A percentile compares a stretch with the other conserved stretches of the same genome.
Conservation (phyloP, 257 asterid genomes). For the Nicotiana otophora region DNA sequence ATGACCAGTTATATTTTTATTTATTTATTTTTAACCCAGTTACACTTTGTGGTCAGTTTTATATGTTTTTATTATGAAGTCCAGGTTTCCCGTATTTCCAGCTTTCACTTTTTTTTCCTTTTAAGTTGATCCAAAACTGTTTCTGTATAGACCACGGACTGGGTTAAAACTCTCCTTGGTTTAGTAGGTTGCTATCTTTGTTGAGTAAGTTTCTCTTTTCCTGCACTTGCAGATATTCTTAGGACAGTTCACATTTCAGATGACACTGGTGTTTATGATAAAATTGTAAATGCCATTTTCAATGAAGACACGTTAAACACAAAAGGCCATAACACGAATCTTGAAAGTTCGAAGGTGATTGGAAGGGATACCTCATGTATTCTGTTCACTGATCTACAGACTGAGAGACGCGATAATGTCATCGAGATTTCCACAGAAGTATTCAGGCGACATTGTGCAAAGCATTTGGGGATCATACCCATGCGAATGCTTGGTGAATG, state of each 20-base stretch:
- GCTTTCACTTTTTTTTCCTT: not conserved
- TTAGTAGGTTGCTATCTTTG: slow-evolving; percentile 13
- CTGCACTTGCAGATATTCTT: slow-evolving; percentile 54
- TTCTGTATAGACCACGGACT: not conserved
- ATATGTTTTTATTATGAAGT: not conserved
- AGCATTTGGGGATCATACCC: slow-evolving; percentile 76
- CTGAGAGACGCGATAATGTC: slow-evolving; percentile 58
- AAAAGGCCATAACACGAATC: slow-evolving; percentile 45
- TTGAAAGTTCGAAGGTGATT: slow-evolving; percentile 47
- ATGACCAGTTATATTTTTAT: not conserved
- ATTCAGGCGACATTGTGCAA: slow-evolving; percentile 78
- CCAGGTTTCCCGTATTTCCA: not conserved
- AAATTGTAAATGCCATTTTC: slow-evolving; percentile 72
- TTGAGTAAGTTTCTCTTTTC: slow-evolving; percentile 14
- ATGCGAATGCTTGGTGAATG: slow-evolving; percentile 65
- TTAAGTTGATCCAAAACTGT: not conserved
- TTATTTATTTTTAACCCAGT: not conserved
- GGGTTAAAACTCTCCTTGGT: slow-evolving; percentile 2
- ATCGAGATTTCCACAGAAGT: slow-evolving; percentile 56
- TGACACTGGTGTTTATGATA: slow-evolving; percentile 65
- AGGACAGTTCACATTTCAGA: slow-evolving; percentile 79
- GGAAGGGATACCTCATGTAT: slow-evolving; percentile 52
- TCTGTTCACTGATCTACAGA: slow-evolving; percentile 54
- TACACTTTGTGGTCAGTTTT: not conserved
- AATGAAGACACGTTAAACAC: slow-evolving; percentile 52